Base-by-base conservation (phyloP, 495 filamentous ascomycete genomes). In the Penicillium malachiteum region DNA sequence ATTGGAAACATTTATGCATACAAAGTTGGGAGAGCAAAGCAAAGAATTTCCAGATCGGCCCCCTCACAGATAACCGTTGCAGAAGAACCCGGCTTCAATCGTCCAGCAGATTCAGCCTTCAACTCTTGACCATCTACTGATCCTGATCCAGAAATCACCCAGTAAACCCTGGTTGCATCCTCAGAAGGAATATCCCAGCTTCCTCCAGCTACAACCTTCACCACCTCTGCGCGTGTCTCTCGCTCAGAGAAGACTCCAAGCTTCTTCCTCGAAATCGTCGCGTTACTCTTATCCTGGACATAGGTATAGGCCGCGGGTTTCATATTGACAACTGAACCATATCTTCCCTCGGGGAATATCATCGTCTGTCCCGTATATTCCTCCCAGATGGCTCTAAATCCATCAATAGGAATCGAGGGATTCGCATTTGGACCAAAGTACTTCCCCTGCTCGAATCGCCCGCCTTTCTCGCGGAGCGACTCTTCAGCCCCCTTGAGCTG, bases 181-280 rank as follows among this genome's bases (percentile, higher is more conserved):
- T 43, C 40, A 16, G 9, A 9, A 9, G 6, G n/a, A 10, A 43
- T 43, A 5, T 43, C 14, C 14, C n/a, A 17, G 9, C 3, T 43
- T 3, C 14, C n/a, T 1, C 17, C 1, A 7, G 5, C 14, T 13
- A 12, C 37, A 18, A 49, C 49, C 14, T 48, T 48, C 12, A 54
- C 11, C 5, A 50, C 44, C 16, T 57, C 38, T 31, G 26, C 54
- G 21, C 48, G 18, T 17, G 54, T 57, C 37, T 57, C 48, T 1
- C 54, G 48, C 48, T 57, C 54, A 1, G 54, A 35, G 37, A 57
- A 57, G 4, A 57, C 39, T 9, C 54, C 54, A 14, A 57, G 54
- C 2, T 17, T 52, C 7, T 16, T 52, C 16, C 38, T 44, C 21
- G 16, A 45, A n/a, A 57, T 17, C 6, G 26, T 47, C 1, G 30